Conservation (phyloP, 225 moss, liverwort and hornwort species). For the Anthoceros angustus region DNA sequence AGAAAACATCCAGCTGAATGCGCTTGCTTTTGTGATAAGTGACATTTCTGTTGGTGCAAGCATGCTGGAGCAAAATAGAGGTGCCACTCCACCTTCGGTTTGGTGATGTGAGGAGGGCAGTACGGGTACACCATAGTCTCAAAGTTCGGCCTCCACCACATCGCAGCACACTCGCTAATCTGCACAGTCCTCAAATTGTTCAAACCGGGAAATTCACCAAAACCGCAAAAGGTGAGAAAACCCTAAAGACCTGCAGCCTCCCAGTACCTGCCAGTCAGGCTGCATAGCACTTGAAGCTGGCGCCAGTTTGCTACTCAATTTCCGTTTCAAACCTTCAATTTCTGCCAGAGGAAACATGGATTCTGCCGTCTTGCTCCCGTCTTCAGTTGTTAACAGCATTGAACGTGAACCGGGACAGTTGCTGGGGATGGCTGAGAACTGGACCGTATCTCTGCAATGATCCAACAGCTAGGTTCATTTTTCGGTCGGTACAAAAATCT, state of each 20-base stretch:
- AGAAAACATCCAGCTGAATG: background rate
- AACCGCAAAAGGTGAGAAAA: background rate
- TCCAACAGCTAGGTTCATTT: background rate
- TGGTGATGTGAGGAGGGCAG: slow-evolving; percentile 97
- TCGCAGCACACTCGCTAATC: slow-evolving; percentile 98
- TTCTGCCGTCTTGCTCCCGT: no score
- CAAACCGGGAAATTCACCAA: background rate
- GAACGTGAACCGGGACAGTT: slow-evolving; percentile 93
- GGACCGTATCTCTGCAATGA: slow-evolving; percentile 87
- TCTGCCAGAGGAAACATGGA: slow-evolving; percentile 23
- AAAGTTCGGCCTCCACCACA: slow-evolving; percentile 99
- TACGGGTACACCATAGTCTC: slow-evolving; percentile 95
- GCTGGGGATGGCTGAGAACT: slow-evolving; percentile 96
- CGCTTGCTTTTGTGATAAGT: background rate
- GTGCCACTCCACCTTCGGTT: slow-evolving; percentile 54
- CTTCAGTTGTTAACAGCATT: slow-evolving; percentile 81
- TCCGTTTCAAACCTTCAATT: slow-evolving; percentile 94
- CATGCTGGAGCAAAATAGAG: background rate
- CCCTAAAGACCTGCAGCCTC: background rate
- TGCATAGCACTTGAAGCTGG: slow-evolving; percentile 90
- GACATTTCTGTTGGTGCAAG: background rate
- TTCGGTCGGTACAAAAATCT: background rate
- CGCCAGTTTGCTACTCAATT: slow-evolving; percentile 90
- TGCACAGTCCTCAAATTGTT: slow-evolving; percentile 10
- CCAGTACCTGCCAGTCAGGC: slow-evolving; percentile 85